These are phyloP conservation scores for Mucor piriformis DNA, from an alignment of 371 early-diverging fungal genomes.

Conservation along the genomic window DNA sequence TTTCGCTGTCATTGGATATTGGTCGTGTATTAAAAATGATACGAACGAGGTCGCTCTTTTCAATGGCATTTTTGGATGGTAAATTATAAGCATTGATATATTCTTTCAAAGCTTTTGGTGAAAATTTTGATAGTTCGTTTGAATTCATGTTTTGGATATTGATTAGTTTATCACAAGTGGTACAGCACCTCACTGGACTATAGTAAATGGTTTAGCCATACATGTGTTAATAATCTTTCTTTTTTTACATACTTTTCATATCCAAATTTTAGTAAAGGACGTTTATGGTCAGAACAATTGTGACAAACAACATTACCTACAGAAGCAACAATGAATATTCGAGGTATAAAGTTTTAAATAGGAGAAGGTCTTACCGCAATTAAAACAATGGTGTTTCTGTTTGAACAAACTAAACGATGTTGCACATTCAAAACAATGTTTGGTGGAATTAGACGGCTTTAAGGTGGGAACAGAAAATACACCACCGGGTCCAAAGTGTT, in stretches of 20 bases:
- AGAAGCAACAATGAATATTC: not conserved
- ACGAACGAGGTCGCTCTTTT: constrained; percentile 48
- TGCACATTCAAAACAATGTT: constrained; percentile 46
- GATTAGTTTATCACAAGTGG: constrained; percentile 44
- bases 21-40: constrained; percentile 51
- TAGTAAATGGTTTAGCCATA: not conserved
- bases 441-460: constrained; percentile 28
- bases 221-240: not conserved
- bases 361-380: constrained; percentile 45
- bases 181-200: constrained; percentile 49
- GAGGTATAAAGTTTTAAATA: not conserved
- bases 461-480: constrained; percentile 45
- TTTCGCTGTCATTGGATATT: constrained; percentile 46
- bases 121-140: constrained; percentile 21
- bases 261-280: constrained; percentile 49
- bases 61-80: constrained; percentile 39
- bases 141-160: constrained; percentile 51
- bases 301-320: constrained; percentile 52
- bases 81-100: constrained; percentile 48
- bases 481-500: constrained; percentile 45
- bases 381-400: constrained; percentile 50
- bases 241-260: constrained; percentile 50
- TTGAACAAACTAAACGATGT: constrained; percentile 41
- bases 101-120: constrained; percentile 37
- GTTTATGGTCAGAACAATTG: constrained; percentile 43